Percentiles rank a stretch among this genome's conserved stretches.
Evolutionary conservation across 2,329 filamentous ascomycete genomes (phyloP).

Genomic region (Neofusicoccum umdonicola): DNA sequence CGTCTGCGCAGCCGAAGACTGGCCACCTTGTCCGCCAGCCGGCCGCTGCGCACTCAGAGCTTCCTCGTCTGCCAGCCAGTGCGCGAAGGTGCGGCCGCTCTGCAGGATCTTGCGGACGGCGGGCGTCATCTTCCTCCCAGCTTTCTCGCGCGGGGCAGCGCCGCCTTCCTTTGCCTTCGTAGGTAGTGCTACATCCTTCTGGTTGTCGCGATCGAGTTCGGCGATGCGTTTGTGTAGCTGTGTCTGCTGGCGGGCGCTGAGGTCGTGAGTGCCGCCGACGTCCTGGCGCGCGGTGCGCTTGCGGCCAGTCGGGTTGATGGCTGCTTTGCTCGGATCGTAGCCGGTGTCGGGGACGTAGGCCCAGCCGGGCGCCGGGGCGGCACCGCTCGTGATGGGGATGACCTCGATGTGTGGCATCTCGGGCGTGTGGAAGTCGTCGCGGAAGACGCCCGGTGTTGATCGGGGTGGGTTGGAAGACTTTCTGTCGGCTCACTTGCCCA

Average conservation of each 20-base stretch:
- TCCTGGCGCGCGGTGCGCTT: constrained; percentile 64
- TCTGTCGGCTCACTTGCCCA: constrained; percentile 3
- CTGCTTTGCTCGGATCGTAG: constrained; percentile 55
- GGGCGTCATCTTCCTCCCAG: constrained; percentile 56
- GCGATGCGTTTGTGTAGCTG: constrained; percentile 79
- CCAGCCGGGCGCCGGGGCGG: constrained; percentile 77
- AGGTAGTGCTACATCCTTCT: constrained; percentile 55
- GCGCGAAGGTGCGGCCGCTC: constrained; percentile 79
- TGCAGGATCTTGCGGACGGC: constrained; percentile 71
- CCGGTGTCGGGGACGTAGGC: constrained; percentile 81
- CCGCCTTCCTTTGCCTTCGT: constrained; percentile 45
- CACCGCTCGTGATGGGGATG: constrained; percentile 63
- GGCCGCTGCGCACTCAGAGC: constrained; percentile 48
- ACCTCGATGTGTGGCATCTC: constrained; percentile 75
- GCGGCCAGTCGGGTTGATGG: constrained; percentile 52
- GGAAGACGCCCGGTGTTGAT: background rate
- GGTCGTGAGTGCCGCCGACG: constrained; percentile 45
- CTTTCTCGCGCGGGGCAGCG: constrained; percentile 37
- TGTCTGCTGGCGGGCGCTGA: constrained; percentile 77
- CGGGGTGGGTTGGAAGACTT: background rate
- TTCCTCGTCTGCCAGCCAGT: constrained; percentile 77
- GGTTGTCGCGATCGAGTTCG: constrained; percentile 63
- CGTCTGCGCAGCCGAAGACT: background rate
- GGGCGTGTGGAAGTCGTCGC: background rate
- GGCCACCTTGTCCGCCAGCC: background rate